A percentile compares a stretch with the other conserved stretches of the same genome.
Evolutionary conservation across 2,329 filamentous ascomycete species (phyloP).

Genomic region (Penicillium concentricum): DNA sequence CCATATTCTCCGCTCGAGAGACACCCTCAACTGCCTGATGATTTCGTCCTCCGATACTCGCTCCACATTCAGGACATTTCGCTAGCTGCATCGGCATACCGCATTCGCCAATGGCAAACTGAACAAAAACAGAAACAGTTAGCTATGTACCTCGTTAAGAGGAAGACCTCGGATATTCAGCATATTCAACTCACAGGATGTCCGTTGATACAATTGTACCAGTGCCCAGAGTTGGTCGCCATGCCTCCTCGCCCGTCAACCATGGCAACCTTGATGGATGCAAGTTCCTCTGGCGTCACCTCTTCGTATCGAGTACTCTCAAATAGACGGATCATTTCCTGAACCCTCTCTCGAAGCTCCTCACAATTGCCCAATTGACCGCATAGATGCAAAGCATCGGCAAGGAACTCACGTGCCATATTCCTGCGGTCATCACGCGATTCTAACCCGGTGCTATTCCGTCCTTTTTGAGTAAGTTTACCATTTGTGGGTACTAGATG

Average conservation of each 20-base stretch:
- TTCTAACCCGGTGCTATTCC: neutral
- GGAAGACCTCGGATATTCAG: neutral
- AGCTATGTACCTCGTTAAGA: neutral
- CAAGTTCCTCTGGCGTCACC: conserved; percentile 8
- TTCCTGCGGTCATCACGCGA: neutral
- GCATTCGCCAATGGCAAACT: conserved; percentile 32
- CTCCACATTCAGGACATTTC: conserved; percentile 23
- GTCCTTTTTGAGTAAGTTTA: neutral
- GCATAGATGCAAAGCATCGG: neutral
- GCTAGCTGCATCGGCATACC: conserved; percentile 32
- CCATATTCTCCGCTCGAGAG: conserved; percentile 7
- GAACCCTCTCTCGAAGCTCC: conserved; percentile 1
- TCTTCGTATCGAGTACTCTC: conserved; percentile 4
- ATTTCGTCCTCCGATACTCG: conserved; percentile 6
- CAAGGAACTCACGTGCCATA: neutral
- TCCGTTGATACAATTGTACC: conserved; percentile 15
- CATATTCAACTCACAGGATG: conserved; percentile 10
- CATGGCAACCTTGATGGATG: conserved; percentile 12
- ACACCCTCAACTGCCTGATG: conserved; percentile 4
- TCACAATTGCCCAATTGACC: neutral
- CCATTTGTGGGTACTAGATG: neutral
- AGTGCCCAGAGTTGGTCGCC: conserved; percentile 13
- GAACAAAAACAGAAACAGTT: too few species aligned
- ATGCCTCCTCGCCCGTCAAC: conserved; percentile 8
- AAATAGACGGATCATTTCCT: conserved; percentile 4